Base-by-base conservation (phyloP, 73 alveolate species). In the Blepharisma japonicum region DNA sequence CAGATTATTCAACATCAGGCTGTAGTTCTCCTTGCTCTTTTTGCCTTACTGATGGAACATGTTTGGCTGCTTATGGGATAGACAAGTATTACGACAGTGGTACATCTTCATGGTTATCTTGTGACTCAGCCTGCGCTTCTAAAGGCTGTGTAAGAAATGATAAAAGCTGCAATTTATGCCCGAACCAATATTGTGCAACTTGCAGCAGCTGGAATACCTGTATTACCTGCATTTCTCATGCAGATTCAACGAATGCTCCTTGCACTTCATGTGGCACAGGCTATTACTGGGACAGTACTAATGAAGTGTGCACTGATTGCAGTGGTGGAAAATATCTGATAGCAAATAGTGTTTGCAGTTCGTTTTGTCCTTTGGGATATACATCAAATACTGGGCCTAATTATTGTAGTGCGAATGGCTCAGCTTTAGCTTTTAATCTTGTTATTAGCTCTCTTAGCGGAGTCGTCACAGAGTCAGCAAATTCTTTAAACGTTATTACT, bases 111-210 rank as follows among this genome's bases (percentile, higher is more conserved):
- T 51, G 66, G 27, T 14, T 51, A 51, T 1, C 14, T 61, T 61
- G 74, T 39, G 23, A 61, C 23, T 18, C 38, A 14, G 39, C 47
- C 14, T 61, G 74, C 47, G 2, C 74, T 39, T 14, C 74, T 14
- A 53, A 53, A 53, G 74, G 74, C 14, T 61, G 74, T 61, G 74
- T 61, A 20, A 61, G 74, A 5, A 20, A 61, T 25, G 74, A 61
- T 25, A 61, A 14, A 5, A 61, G 5, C 2, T 61, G 74, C 74
- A 61, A 61, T 61, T 39, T 61, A 14, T 61, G 74, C 5, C 6
- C 39, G 2, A 25, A 0, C 47, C 74, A 61, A 25, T 9, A 61
- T 2, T 61, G 74, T 25, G 2, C 0, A n/a, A 61, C 74, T 61
- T 61, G 74, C 5, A 2, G 2, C 3, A 39, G 5, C 23, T 61